Evolutionary conservation across 2,329 filamentous ascomycete genomes (phyloP), one percentile per base, ranked within the genome.

Genomic region (Fusarium fracticaudum): DNA sequence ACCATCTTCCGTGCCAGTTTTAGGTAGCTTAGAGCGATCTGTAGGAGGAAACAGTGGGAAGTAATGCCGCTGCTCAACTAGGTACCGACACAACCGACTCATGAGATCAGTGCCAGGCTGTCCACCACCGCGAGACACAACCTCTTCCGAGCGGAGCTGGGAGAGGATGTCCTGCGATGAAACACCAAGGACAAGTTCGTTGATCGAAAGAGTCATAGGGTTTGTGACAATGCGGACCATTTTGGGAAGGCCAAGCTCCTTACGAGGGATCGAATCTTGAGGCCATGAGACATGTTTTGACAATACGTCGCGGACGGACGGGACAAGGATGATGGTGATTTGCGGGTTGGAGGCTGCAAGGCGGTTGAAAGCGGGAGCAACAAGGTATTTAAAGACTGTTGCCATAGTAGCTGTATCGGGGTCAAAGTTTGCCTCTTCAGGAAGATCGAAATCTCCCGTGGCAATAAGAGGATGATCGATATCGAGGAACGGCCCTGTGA

Each of bases 21-120:
- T 92, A 37, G 92, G 91, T 63, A 94, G 84, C 74, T 85, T 90
- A 65, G 90, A 87, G 55, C 95, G 88, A 58, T 93, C 91, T 18
- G 91, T 88, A 0, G 96, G 91, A 11, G 96, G 96, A 79, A 95
- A 98, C 2, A 98, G 84, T 0, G 96, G 96, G 78, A 94, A 94
- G 82, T 95, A 98, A 79, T 96, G 95, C 12, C 95, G 87, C 84
- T 98, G 96, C 83, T 98, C 93, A 65, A 99, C 90, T 24, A 99
- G 82, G 75, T 96, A 92, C 26, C 91, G 88, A 11, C 93, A 90
- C 53, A 95, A 83, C n/a, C 96, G 86, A 22, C 91, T 90, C 78
- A 96, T 86, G 33, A 93, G 77, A 75, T 93, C 91, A 8, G 58
- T 63, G n/a, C 76, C 77, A 4, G 65, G 64, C 22, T 73, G 69